Conservation (phyloP, 192 early-diverging fungal genomes). For the Podochytrium sp. region DNA sequence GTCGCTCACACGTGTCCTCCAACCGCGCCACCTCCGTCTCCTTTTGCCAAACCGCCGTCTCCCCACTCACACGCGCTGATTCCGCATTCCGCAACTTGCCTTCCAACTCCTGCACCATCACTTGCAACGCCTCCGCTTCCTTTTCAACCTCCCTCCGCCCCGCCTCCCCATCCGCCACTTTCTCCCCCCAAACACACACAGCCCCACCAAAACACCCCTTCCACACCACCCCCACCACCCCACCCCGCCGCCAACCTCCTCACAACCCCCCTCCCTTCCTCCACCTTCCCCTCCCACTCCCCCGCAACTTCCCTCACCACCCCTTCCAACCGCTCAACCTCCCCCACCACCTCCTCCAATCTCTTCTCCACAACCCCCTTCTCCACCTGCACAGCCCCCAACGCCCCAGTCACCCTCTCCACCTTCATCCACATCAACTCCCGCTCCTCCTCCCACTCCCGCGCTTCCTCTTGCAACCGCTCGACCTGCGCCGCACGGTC, state of each 20-base stretch:
- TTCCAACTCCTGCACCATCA: not conserved
- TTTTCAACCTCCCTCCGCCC: not conserved
- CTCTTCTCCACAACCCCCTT: not conserved
- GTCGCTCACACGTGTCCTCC: constrained; percentile 9
- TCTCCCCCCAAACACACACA: not conserved
- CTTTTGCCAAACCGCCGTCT: not conserved
- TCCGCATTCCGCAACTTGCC: not conserved
- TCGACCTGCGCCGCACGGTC: not conserved
- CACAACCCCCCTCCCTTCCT: not conserved
- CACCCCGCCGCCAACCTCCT: not conserved
- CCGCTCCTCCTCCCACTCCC: not conserved
- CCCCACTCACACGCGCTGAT: not conserved
- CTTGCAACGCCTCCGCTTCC: not conserved
- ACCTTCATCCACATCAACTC: not conserved
- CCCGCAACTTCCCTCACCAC: not conserved
- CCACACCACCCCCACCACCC: not conserved
- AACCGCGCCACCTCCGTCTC: not conserved
- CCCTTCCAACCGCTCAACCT: not conserved
- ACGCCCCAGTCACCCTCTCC: not conserved
- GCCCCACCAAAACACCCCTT: not conserved
- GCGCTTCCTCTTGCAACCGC: constrained; percentile 8
- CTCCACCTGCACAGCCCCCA: not conserved
- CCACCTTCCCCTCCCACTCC: constrained; percentile 7
- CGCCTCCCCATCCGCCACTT: not conserved
- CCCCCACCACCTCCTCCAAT: not conserved